Percentiles rank a stretch among this genome's conserved stretches.
Conservation (phyloP, 768 basidiomycete genomes). For the Lactarius hatsudake region DNA sequence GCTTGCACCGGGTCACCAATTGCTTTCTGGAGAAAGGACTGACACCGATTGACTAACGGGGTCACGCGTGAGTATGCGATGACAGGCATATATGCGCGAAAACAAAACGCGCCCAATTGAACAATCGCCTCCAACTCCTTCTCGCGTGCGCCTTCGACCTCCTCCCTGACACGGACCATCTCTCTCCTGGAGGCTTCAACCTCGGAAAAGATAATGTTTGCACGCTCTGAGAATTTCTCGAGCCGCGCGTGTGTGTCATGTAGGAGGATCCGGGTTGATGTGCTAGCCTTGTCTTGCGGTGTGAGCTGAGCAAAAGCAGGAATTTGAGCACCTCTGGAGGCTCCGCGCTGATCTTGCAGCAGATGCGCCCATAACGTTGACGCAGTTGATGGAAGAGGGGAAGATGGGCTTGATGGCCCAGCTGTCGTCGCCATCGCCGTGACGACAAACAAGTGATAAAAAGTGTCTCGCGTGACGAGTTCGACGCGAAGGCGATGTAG, state of each 20-base stretch:
- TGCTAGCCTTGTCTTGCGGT: slow-evolving; percentile 60
- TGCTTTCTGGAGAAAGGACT: slow-evolving; percentile 56
- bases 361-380: slow-evolving; percentile 53
- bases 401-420: slow-evolving; percentile 2
- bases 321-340: slow-evolving; percentile 31
- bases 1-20: slow-evolving; percentile 57
- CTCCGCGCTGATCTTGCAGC: slow-evolving; percentile 41
- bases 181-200: slow-evolving; percentile 54
- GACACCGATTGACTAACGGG: slow-evolving; percentile 56
- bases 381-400: slow-evolving; percentile 25
- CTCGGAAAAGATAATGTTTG: slow-evolving; percentile 49
- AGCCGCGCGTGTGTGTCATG: slow-evolving; percentile 72
- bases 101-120: slow-evolving; percentile 48
- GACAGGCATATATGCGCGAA: slow-evolving; percentile 29
- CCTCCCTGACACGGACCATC: slow-evolving; percentile 48
- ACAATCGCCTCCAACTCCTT: slow-evolving; percentile 52
- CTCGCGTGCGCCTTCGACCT: slow-evolving; percentile 63
- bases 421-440: slow-evolving; percentile 11
- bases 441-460: background rate
- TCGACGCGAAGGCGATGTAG: background rate
- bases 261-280: slow-evolving; percentile 68
- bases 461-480: background rate
- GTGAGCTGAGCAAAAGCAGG: slow-evolving; percentile 43
- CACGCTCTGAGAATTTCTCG: slow-evolving; percentile 59
- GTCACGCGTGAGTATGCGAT: slow-evolving; percentile 10